Conservation (phyloP, 78 protist species). For the Dictyostelium brefeldianum region DNA sequence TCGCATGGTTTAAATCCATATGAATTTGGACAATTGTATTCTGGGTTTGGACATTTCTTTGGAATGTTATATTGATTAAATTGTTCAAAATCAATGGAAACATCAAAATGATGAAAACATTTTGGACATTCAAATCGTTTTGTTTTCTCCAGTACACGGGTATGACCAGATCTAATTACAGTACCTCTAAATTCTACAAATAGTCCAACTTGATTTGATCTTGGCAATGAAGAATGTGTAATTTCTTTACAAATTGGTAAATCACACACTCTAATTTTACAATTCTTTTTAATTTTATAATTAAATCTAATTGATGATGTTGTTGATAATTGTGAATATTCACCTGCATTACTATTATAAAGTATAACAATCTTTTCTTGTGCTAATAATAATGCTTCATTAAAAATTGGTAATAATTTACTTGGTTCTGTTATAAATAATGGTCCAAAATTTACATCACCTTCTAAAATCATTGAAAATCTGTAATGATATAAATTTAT, state of each 20-base stretch:
- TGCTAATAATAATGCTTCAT: constrained; percentile 21
- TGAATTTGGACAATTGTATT: not conserved
- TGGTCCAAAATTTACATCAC: constrained; percentile 71
- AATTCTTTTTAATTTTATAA: constrained; percentile 27
- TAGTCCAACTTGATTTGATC: constrained; percentile 39
- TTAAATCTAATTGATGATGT: not conserved
- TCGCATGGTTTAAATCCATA: not conserved
- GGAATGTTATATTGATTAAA: constrained; percentile 36
- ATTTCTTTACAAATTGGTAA: constrained; percentile 51
- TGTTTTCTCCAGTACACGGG: constrained; percentile 41
- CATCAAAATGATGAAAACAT: constrained; percentile 32
- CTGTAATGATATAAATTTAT: constrained; percentile 25
- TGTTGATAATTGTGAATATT: not conserved
- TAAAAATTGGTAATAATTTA: constrained; percentile 49
- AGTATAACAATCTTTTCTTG: constrained; percentile 9
- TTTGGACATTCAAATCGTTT: constrained; percentile 34
- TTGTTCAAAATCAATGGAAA: constrained; percentile 46
- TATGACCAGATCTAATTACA: constrained; percentile 27
- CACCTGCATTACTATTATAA: not conserved
- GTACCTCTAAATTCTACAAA: constrained; percentile 75
- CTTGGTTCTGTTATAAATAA: constrained; percentile 61
- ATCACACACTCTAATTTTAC: constrained; percentile 44
- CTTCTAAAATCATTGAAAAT: constrained; percentile 62
- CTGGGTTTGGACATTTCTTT: constrained; percentile 64
- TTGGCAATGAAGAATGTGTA: constrained; percentile 36